These are phyloP conservation scores for Phlyctochytrium planicorne DNA, from an alignment of 192 early-diverging fungal genomes.

Conservation along the genomic window DNA sequence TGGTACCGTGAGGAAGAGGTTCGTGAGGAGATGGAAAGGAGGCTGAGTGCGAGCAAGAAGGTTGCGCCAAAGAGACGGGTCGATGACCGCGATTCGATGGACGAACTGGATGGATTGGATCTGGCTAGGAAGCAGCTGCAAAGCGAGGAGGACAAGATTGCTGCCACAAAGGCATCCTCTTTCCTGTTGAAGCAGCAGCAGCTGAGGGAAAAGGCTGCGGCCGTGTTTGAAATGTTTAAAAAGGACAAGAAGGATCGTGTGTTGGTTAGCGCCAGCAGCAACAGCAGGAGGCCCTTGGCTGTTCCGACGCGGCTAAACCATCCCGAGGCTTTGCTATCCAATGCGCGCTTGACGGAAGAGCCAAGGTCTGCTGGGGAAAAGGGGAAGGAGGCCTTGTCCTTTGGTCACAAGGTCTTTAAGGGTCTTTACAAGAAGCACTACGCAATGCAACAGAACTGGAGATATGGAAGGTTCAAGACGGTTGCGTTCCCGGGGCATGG, in stretches of 20 bases:
- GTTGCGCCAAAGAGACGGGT: neutral
- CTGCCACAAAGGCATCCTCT: neutral
- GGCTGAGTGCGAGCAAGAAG: neutral
- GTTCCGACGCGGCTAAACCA: too few species aligned
- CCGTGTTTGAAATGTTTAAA: too few species aligned
- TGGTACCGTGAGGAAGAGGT: constrained; percentile 47
- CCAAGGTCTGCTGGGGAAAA: constrained; percentile 1
- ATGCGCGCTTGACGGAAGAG: neutral
- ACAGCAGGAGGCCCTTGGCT: neutral
- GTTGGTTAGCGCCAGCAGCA: neutral
- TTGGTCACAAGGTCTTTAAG: constrained; percentile 69
- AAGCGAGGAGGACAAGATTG: neutral
- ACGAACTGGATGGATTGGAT: neutral
- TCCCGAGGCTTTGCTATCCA: neutral
- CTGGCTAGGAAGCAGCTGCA: too few species aligned
- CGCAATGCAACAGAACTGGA: constrained; percentile 83
- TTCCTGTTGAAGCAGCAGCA: too few species aligned
- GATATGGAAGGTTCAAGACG: constrained; percentile 67
- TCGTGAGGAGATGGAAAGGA: constrained; percentile 22
- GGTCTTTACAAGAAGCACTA: constrained; percentile 76
- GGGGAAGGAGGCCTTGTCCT: neutral
- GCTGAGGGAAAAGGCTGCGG: too few species aligned
- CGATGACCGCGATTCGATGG: neutral
- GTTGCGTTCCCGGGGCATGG: constrained; percentile 81
- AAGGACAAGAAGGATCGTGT: too few species aligned